Percentiles rank a stretch among this genome's conserved stretches.
Conservation (phyloP, 2,329 filamentous ascomycete species). For the Sclerotinia sclerotiorum region DNA sequence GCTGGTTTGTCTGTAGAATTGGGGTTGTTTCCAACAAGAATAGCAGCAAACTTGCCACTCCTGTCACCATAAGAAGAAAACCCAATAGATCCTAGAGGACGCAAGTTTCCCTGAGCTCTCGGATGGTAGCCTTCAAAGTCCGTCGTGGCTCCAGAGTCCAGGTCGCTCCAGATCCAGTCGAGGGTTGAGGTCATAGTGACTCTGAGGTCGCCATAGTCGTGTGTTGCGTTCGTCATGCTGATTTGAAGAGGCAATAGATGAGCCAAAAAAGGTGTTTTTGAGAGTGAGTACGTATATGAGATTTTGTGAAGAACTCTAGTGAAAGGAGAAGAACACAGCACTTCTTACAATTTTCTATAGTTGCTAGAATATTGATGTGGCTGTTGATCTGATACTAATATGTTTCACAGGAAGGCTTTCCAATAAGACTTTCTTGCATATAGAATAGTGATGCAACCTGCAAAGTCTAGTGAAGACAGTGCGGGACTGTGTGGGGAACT, state of each 20-base stretch:
- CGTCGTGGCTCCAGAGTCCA: not conserved
- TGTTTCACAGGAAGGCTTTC: too few species aligned
- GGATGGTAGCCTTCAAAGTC: not conserved
- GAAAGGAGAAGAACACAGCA: not conserved
- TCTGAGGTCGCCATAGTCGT: conserved; percentile 8
- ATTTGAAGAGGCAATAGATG: not conserved
- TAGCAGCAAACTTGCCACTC: not conserved
- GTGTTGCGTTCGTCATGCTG: not conserved
- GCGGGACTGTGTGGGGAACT: too few species aligned
- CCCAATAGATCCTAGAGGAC: not conserved
- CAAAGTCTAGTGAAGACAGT: too few species aligned
- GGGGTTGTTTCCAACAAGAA: not conserved
- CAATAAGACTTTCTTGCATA: too few species aligned
- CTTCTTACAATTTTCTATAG: not conserved
- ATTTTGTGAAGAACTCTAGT: not conserved
- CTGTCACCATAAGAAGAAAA: not conserved
- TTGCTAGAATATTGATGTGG: not conserved
- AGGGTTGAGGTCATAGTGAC: conserved; percentile 9
- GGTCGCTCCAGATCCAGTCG: not conserved
- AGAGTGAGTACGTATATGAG: not conserved
- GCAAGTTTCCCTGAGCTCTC: not conserved
- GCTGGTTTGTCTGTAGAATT: not conserved
- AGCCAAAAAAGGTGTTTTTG: not conserved
- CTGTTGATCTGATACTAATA: not conserved
- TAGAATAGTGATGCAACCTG: too few species aligned